Evolutionary conservation across 495 filamentous ascomycete genomes (phyloP).

Genomic region (Penicillium mononematosum): DNA sequence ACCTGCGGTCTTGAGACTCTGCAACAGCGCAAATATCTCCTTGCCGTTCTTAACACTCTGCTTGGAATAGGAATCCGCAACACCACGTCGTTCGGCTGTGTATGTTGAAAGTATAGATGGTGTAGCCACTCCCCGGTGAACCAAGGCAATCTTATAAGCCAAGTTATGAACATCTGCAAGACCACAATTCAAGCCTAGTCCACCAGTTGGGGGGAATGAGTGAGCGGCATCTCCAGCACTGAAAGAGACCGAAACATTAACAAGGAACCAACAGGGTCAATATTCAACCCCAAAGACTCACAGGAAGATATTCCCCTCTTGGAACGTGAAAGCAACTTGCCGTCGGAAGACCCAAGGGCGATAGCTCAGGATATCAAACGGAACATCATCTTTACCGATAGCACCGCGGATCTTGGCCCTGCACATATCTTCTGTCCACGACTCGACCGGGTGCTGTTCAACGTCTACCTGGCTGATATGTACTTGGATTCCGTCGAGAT

Average conservation of each 20-base stretch:
- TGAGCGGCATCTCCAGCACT: conserved; percentile 55
- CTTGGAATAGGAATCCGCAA: conserved; percentile 28
- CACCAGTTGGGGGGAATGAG: conserved; percentile 36
- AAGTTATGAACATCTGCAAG: conserved; percentile 37
- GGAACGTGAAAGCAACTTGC: conserved; percentile 38
- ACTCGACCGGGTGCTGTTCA: conserved; percentile 33
- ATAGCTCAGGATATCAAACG: conserved; percentile 39
- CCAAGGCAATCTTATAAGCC: conserved; percentile 35
- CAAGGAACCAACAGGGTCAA: neutral
- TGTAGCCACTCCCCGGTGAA: conserved; percentile 19
- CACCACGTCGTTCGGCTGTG: conserved; percentile 23
- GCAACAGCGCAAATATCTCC: conserved; percentile 28
- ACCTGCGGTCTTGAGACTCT: conserved; percentile 23
- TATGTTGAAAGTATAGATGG: conserved; percentile 19
- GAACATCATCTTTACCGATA: conserved; percentile 29
- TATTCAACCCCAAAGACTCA: conserved; percentile 17
- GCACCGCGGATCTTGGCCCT: conserved; percentile 34
- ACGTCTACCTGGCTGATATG: conserved; percentile 44
- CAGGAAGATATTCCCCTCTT: conserved; percentile 36
- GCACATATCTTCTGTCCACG: conserved; percentile 36
- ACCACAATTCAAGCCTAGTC: conserved; percentile 37
- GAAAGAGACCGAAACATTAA: neutral
- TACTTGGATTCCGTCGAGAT: conserved; percentile 39
- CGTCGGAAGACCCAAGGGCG: conserved; percentile 43
- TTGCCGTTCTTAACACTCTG: conserved; percentile 35